Base-by-base conservation (phyloP, 2,329 filamentous ascomycete genomes). In the Cylindrodendrum hubeiense region DNA sequence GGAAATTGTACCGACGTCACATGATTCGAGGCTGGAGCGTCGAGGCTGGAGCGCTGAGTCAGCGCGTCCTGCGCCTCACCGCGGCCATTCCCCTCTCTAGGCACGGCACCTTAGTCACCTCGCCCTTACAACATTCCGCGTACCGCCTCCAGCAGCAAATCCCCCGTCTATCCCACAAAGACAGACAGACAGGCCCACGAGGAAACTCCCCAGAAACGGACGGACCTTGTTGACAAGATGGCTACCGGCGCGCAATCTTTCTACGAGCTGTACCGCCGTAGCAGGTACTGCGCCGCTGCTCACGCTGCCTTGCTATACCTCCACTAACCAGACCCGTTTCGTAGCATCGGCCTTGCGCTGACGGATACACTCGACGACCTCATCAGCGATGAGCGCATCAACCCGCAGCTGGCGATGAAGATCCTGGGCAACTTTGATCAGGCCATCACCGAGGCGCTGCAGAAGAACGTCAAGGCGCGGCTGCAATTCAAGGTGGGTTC, bases 371-470 rank as follows among this genome's bases (percentile, higher is more conserved):
- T 99, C 76, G 96, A 99, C 83, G 94, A 97, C 77, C 87, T 99
- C 72, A 98, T 99, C 82, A 95, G 93, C 78, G 92, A 95, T 73
- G 91, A 94, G 76, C 93, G 93, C 72, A 98, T 99, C 83, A 95
- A 98, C 82, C 96, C 96, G 28, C 96, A 99, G 84, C 89, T 99
- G 47, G 96, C 96, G 54, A 98, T 99, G 94, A 97, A 97, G 87
- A 97, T 99, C 70, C 89, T 99, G 67, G 90, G 91, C 73, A 97
- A 97, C 83, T 99, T 98, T 80, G 96, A 99, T 82, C 92, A 94
- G 75, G 91, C 93, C 47, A 94, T 99, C 60, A 93, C 96, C 17
- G 94, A 98, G 76, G 93, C 95, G 21, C 85, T 99, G 39, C 92
- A 94, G 66, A 95, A 97, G 60, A 96, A 93, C 78, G 96, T 99